Conservation (phyloP, 331 rosid species). For the Arachis monticola region DNA sequence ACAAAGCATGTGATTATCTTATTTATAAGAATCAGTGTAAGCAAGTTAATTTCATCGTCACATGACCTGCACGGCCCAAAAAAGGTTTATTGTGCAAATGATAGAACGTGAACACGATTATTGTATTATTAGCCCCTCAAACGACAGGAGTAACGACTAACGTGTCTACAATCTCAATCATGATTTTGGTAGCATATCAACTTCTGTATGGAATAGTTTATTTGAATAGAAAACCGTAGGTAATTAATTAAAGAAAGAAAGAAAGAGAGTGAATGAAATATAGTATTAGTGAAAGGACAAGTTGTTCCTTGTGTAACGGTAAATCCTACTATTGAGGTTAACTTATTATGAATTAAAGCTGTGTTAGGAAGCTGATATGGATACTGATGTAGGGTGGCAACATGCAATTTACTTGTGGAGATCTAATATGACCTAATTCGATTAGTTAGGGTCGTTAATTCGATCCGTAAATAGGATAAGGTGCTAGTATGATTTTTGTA, state of each 20-base stretch:
- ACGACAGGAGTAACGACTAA: neutral
- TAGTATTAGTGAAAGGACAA: neutral
- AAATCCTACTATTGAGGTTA: neutral
- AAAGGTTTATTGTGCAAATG: neutral
- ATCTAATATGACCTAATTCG: too few species aligned
- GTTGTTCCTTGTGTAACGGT: neutral
- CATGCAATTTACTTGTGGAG: too few species aligned
- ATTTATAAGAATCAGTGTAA: too few species aligned
- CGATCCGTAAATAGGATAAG: too few species aligned
- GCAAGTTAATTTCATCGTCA: too few species aligned
- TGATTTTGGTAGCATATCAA: slow-evolving; percentile 37
- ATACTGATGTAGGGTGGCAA: neutral
- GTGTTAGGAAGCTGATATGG: slow-evolving; percentile 4
- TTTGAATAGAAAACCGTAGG: neutral
- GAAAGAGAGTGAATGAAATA: neutral
- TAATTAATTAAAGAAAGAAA: too few species aligned
- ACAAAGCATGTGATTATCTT: too few species aligned
- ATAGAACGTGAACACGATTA: neutral
- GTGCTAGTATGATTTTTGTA: too few species aligned
- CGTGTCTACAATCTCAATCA: slow-evolving; percentile 38
- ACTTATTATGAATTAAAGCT: slow-evolving; percentile 2
- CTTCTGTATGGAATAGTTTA: slow-evolving; percentile 5
- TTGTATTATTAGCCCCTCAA: slow-evolving; percentile 2
- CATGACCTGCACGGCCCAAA: too few species aligned
- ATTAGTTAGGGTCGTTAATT: too few species aligned